Conservation (phyloP, 192 early-diverging fungal species). For the Umbelopsis ramanniana region DNA sequence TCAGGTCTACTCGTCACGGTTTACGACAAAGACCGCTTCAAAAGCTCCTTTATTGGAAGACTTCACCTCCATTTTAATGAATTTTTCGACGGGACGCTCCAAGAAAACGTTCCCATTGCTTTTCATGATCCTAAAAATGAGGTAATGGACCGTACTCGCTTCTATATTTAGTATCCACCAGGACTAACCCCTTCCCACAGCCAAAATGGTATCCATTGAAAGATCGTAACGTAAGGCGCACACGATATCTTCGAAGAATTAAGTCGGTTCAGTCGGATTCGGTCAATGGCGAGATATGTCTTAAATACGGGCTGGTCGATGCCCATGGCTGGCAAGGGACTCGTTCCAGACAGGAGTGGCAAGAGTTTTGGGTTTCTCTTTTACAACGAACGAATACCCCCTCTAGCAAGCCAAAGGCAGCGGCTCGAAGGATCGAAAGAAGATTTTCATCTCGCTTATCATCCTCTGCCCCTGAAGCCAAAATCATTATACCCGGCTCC, state of each 20-base stretch:
- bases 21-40: slow-evolving; percentile 73
- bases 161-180: slow-evolving; percentile 7
- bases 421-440: not conserved
- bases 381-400: not conserved
- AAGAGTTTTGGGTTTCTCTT: slow-evolving; percentile 1
- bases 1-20: slow-evolving; percentile 51
- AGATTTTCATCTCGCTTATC: not conserved
- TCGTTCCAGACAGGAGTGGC: slow-evolving; percentile 8
- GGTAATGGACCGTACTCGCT: slow-evolving; percentile 28
- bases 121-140: slow-evolving; percentile 60
- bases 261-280: slow-evolving; percentile 24
- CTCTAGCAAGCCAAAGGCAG: slow-evolving; percentile 23
- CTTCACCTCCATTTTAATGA: slow-evolving; percentile 60
- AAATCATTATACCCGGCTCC: not conserved
- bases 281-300: slow-evolving; percentile 23
- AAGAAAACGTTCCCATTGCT: slow-evolving; percentile 36
- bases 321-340: slow-evolving; percentile 23
- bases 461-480: slow-evolving; percentile 28
- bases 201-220: slow-evolving; percentile 44
- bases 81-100: slow-evolving; percentile 41
- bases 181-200: slow-evolving; percentile 30
- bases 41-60: slow-evolving; percentile 69
- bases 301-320: slow-evolving; percentile 26
- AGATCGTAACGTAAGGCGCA: not conserved
- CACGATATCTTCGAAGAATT: not conserved